These are phyloP conservation scores for Aspergillus alliaceus DNA, from an alignment of 2,329 filamentous ascomycete genomes.

Conservation along the genomic window DNA sequence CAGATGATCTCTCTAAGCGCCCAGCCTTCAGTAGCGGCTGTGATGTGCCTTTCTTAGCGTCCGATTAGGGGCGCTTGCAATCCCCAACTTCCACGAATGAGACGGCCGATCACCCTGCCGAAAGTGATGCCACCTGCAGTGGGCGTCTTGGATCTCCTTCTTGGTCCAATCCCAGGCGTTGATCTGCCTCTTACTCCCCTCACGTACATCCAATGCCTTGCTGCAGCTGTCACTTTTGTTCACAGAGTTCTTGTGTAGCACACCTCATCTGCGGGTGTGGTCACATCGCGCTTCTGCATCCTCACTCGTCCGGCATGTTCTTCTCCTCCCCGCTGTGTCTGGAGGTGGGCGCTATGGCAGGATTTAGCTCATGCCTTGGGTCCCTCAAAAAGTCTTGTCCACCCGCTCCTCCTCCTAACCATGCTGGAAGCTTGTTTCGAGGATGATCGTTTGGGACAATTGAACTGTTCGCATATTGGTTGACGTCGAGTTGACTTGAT, in stretches of 20 bases:
- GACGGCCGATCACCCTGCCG: conserved; percentile 3
- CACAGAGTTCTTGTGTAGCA: conserved; percentile 3
- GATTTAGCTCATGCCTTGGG: conserved; percentile 14
- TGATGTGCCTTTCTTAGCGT: conserved; percentile 26
- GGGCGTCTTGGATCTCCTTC: conserved; percentile 9
- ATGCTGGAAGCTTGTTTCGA: conserved; percentile 22
- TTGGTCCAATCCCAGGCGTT: conserved; percentile 8
- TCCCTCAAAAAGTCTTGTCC: conserved; percentile 34
- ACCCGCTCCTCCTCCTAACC: conserved; percentile 18
- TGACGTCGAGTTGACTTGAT: not conserved
- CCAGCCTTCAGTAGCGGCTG: conserved; percentile 9
- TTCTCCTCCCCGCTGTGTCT: conserved; percentile 11
- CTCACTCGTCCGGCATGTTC: conserved; percentile 26
- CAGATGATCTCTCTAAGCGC: conserved; percentile 28
- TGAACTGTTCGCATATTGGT: conserved; percentile 1
- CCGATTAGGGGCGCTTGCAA: conserved; percentile 31
- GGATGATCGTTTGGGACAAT: conserved; percentile 13
- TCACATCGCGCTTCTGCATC: conserved; percentile 30
- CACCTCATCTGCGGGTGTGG: conserved; percentile 26
- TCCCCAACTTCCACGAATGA: conserved; percentile 27
- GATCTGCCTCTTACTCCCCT: not conserved
- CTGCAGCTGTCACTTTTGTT: not conserved
- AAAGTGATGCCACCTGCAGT: conserved; percentile 37
- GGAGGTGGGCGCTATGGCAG: conserved; percentile 17
- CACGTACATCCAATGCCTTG: conserved; percentile 6